Base-by-base conservation (phyloP, 2,329 filamentous ascomycete species). In the Blastomyces silverae region DNA sequence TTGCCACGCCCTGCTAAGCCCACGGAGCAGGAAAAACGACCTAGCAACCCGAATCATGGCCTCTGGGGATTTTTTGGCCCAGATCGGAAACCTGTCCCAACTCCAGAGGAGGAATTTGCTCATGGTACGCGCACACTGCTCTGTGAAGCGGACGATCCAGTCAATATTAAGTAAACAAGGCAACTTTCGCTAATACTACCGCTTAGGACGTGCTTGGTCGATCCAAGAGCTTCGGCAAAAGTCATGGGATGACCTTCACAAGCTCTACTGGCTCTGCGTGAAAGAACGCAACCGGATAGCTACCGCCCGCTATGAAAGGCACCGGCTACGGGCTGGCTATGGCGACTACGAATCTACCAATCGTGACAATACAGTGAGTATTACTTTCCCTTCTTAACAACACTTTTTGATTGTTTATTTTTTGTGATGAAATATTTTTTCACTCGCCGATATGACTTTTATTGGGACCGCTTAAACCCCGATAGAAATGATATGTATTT, bases 191-290 rank as follows among this genome's bases (percentile, higher is more conserved):
- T 42, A 34, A 42, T 62, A 44, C 39, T 17, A 46, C 20, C n/a
- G 7, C 37, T 22, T 67, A 87, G 84, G 94, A 20, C 85, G 94
- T 63, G 81, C 86, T 37, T 99, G 94, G 94, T 87, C 84, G 13
- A 87, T 90, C 8, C 85, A 91, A 78, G 94, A 99, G 80, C 82
- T 99, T 72, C 85, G 92, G 68, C 83, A 85, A 68, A 97, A 97
- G 80, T 91, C 89, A 68, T 99, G 92, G 90, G 91, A 96, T 67
- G 92, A 97, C 76, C 79, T 99, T 71, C 92, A 97, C 77, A 82
- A 83, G 67, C 82, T 99, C 73, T 99, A 93, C 92, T 99, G 92
- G 91, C 85, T 92, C 64, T 97, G 94, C 75, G 84, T 89, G 66
- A 92, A 90, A 79, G 94, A 99, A 80, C 83, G 90, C 72, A 99